These are phyloP conservation scores for Picochlorum sp. DNA, from an alignment of 139 green algal species.

Conservation along the genomic window DNA sequence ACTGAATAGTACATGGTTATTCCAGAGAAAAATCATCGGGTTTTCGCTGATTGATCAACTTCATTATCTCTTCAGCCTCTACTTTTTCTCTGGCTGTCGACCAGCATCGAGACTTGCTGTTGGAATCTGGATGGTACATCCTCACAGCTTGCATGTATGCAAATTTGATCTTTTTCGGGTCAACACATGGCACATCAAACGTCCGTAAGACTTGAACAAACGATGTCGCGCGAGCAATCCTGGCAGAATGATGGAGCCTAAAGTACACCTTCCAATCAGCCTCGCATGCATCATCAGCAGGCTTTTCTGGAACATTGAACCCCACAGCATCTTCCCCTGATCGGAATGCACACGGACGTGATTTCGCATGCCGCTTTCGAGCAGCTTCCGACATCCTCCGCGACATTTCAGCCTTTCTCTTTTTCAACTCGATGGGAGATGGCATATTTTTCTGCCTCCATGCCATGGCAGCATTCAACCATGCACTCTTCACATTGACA, in stretches of 20 bases:
- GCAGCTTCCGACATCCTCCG: conserved; percentile 1
- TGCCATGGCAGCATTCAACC: conserved; percentile 8
- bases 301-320: background rate
- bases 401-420: background rate
- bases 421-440: background rate
- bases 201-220: conserved; percentile 14
- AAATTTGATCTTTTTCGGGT: conserved; percentile 3
- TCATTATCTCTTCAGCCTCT: conserved; percentile 32
- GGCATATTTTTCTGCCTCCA: conserved; percentile 28
- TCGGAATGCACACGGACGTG: no score
- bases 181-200: conserved; percentile 19
- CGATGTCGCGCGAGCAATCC: background rate
- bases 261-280: background rate
- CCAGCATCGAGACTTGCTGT: conserved; percentile 19
- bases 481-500: conserved; percentile 5
- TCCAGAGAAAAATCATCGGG: background rate
- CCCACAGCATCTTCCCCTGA: background rate
- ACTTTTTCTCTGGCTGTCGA: conserved; percentile 4
- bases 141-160: conserved; percentile 23
- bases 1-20: background rate
- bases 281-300: background rate
- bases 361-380: background rate
- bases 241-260: background rate
- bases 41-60: conserved; percentile 28
- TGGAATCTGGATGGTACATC: conserved; percentile 34